phyloP scores from a whole-genome alignment of 805 yeast species.

The Saturnispora mendoncae region DNA sequence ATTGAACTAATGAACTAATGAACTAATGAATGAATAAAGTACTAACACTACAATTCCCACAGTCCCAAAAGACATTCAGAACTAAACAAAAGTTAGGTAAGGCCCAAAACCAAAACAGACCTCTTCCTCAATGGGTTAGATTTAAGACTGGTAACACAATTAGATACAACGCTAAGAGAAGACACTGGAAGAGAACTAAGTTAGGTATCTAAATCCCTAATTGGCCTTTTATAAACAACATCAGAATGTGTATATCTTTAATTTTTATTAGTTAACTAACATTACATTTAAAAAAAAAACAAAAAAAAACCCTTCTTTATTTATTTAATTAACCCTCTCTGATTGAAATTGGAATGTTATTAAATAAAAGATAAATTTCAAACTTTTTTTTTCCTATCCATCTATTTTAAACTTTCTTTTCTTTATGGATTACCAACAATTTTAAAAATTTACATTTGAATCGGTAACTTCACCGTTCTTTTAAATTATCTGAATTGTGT shows the following conservation, averaged over 20 bases:
- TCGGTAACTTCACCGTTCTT: no score
- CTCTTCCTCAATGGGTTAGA: conserved; percentile 99
- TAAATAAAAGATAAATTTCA: no score
- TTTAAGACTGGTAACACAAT: conserved; percentile 95
- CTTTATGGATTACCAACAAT: no score
- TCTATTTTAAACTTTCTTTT: no score
- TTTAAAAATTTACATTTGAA: no score
- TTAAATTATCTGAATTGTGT: no score
- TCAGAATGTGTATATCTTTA: background rate
- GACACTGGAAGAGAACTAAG: conserved; percentile 99
- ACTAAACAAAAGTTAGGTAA: conserved; percentile 98
- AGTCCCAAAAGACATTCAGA: conserved; percentile 93
- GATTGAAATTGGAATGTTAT: no score
- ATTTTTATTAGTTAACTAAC: background rate
- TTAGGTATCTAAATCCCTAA: conserved; percentile 69
- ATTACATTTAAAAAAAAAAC: no score
- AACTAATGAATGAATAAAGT: background rate
- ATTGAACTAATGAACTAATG: background rate
- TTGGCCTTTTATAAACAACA: background rate
- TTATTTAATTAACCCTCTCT: background rate
- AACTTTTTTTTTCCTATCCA: no score
- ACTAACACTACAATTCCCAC: conserved; percentile 11
- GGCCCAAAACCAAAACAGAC: conserved; percentile 98
- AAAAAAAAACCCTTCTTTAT: no score
- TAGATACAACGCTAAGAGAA: conserved; percentile 99